Evolutionary conservation across 192 early-diverging fungal genomes (phyloP), one percentile per base, ranked within the genome.

Genomic region (Glomus cerebriforme): DNA sequence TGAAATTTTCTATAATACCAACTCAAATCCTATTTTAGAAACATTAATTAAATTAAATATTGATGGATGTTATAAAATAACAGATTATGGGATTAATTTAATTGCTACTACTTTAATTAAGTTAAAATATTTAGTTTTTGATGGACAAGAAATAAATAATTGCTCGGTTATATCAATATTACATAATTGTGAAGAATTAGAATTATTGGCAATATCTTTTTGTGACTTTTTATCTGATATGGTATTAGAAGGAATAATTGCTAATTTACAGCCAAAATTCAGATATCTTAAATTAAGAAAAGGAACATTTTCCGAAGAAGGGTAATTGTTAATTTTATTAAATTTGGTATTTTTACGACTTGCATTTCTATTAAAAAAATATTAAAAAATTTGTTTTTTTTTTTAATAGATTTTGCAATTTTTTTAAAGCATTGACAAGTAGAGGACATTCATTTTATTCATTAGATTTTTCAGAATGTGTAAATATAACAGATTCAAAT

Each of bases 91-190:
- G 34, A 74, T 74, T 34, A 7, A 60, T 24, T 22, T 31, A 54
- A 54, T 74, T 31, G 10, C 54, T 22, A 12, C 13, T 29, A 24
- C 37, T 17, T 24, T 59, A 1, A 54, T 34, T 34, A 59, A 59
- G 9, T 74, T 74, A 17, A 59, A 59, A 59, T 74, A 74, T 59
- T 35, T 74, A 32, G 72, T 22, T 15, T 60, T 74, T n/a, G 72
- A 74, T 59, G 72, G 72, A 8, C 47, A 74, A 74, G 72, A 45
- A 59, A 74, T 74, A n/a, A 32, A n/a, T 35, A 54, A 74, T 59
- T 0, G 2, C 19, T 34, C 72, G 7, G 5, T 74, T 10, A n/a
- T 59, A n/a, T 17, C 19, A n/a, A 22, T 74, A 31, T 35, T 74
- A 54, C 19, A 22, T 17, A 54, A 74, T 59, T 74, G 72, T 32